Conservation (phyloP, 257 asterid species). For the Phtheirospermum japonicum region DNA sequence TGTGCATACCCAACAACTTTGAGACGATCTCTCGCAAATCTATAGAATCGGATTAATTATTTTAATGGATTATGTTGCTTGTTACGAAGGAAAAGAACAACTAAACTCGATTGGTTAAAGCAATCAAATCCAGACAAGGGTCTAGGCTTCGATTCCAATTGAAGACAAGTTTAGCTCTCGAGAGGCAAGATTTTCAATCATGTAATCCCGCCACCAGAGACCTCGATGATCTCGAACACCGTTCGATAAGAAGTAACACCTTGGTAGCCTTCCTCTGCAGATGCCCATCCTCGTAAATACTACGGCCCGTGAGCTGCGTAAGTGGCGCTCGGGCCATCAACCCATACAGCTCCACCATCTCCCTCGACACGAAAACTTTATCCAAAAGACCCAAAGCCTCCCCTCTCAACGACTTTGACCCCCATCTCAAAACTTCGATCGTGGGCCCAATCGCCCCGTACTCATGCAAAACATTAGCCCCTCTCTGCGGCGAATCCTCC, state of each 20-base stretch:
- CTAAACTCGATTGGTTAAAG: too few species aligned
- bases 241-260: slow-evolving; percentile 50
- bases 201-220: slow-evolving; percentile 36
- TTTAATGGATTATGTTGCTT: too few species aligned
- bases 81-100: too few species aligned
- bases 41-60: too few species aligned
- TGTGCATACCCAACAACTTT: too few species aligned
- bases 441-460: slow-evolving; percentile 39
- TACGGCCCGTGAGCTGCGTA: slow-evolving; percentile 47
- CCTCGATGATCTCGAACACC: slow-evolving; percentile 49
- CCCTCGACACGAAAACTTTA: slow-evolving; percentile 47
- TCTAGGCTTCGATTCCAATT: too few species aligned
- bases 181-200: slow-evolving; percentile 25
- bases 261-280: slow-evolving; percentile 61
- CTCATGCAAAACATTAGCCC: slow-evolving; percentile 51
- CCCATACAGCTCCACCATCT: slow-evolving; percentile 53
- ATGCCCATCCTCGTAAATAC: slow-evolving; percentile 44
- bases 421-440: slow-evolving; percentile 56
- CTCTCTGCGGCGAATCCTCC: slow-evolving; percentile 57
- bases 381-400: slow-evolving; percentile 56
- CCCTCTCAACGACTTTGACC: slow-evolving; percentile 49
- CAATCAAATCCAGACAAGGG: too few species aligned
- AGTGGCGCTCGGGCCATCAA: slow-evolving; percentile 38
- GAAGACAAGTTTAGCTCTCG: neutral
- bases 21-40: too few species aligned